Percentiles rank a stretch among this genome's conserved stretches.
Conservation (phyloP, 1,139 yeast genomes). For the Yamadazyma songkhlaensis region DNA sequence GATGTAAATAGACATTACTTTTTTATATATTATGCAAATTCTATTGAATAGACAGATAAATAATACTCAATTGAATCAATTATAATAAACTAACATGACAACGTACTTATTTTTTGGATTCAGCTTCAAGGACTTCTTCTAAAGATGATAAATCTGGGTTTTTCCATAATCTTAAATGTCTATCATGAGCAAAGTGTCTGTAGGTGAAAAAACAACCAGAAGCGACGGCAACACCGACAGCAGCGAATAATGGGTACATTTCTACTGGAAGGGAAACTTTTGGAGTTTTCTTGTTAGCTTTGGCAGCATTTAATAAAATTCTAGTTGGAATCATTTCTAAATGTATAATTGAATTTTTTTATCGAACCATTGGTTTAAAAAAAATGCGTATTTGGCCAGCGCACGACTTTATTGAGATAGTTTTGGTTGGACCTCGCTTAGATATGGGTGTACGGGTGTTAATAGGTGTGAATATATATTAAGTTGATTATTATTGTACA, state of each 20-base stretch:
- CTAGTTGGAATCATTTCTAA: conserved; percentile 53
- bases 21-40: conserved; percentile 14
- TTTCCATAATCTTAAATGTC: conserved; percentile 67
- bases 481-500: background rate
- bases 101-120: conserved; percentile 26
- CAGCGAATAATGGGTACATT: conserved; percentile 69
- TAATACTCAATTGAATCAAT: background rate
- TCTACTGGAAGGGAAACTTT: conserved; percentile 60
- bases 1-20: conserved; percentile 2
- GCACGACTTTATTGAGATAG: background rate
- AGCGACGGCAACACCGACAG: conserved; percentile 58
- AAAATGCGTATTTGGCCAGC: background rate
- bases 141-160: conserved; percentile 58
- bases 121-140: conserved; percentile 58
- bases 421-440: conserved; percentile 5
- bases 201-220: conserved; percentile 70
- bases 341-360: background rate
- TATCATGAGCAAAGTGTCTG: conserved; percentile 69
- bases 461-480: background rate
- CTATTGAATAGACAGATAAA: background rate
- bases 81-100: background rate
- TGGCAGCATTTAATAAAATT: conserved; percentile 49
- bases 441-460: conserved; percentile 3
- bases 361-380: conserved; percentile 8
- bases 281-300: conserved; percentile 20